Percentiles rank a stretch among this genome's conserved stretches.
These are phyloP conservation scores for Butyriboletus loyo DNA, from an alignment of 768 basidiomycete genomes.

Conservation along the genomic window DNA sequence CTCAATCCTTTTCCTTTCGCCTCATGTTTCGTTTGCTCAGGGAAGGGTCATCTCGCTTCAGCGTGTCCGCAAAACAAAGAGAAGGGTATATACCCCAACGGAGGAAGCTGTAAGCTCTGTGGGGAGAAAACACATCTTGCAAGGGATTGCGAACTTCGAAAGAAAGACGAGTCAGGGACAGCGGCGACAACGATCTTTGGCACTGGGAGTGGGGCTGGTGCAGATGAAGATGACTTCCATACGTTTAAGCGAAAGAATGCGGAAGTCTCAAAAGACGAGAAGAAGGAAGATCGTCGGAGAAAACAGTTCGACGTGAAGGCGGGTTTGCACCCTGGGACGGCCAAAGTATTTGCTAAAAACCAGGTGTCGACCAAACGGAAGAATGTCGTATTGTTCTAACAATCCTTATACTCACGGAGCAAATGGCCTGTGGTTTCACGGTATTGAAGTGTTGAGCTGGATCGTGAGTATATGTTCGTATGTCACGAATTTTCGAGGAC, in stretches of 20 bases:
- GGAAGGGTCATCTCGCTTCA: conserved; percentile 81
- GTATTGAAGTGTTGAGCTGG: background rate
- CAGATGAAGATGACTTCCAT: conserved; percentile 97
- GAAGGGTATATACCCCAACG: conserved; percentile 86
- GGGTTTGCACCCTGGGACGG: conserved; percentile 41
- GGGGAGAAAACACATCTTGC: conserved; percentile 83
- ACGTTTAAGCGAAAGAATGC: conserved; percentile 60
- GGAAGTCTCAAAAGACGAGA: conserved; percentile 62
- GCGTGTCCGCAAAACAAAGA: conserved; percentile 75
- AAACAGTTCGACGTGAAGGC: conserved; percentile 41
- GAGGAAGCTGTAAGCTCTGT: conserved; percentile 88
- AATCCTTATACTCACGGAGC: no score
- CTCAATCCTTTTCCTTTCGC: conserved; percentile 78
- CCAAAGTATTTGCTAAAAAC: conserved; percentile 34
- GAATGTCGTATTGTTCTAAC: conserved; percentile 50
- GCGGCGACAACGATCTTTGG: conserved; percentile 22
- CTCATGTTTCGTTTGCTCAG: conserved; percentile 87
- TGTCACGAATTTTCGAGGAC: background rate
- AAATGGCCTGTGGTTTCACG: background rate
- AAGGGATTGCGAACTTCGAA: conserved; percentile 71
- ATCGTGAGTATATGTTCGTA: background rate
- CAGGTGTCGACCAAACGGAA: conserved; percentile 31
- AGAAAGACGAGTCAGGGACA: conserved; percentile 44
- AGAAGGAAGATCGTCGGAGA: conserved; percentile 42
- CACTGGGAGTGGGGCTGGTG: conserved; percentile 54